Evolutionary conservation across 2,329 filamentous ascomycete species (phyloP).

Genomic region (Fusarium torreyae): DNA sequence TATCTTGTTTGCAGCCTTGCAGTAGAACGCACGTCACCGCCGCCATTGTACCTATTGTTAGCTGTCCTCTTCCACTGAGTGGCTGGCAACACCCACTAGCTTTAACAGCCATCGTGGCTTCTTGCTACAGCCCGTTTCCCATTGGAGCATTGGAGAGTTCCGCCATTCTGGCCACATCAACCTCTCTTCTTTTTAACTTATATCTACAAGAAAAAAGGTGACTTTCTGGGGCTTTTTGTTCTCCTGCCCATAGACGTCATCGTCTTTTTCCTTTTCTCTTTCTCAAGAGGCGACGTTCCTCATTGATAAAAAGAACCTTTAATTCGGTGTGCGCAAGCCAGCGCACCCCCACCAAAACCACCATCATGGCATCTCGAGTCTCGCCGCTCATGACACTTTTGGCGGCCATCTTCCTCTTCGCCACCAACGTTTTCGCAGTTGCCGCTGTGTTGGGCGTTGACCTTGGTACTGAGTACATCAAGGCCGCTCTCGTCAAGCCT

Average conservation of each 20-base stretch:
- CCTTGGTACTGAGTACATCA: slow-evolving; percentile 96
- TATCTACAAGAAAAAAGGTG: slow-evolving; percentile 18
- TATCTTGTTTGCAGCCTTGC: slow-evolving; percentile 50
- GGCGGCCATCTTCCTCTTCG: slow-evolving; percentile 56
- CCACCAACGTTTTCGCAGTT: slow-evolving; percentile 65
- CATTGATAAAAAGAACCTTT: slow-evolving; percentile 28
- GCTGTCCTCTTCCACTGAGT: slow-evolving; percentile 56
- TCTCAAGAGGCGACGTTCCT: slow-evolving; percentile 30
- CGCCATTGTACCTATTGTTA: slow-evolving; percentile 46
- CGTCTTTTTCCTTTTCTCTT: slow-evolving; percentile 35
- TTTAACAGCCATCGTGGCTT: slow-evolving; percentile 51
- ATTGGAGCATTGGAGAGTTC: slow-evolving; percentile 45
- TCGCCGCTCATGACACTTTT: slow-evolving; percentile 59
- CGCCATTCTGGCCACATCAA: slow-evolving; percentile 56
- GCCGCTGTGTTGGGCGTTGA: slow-evolving; percentile 92
- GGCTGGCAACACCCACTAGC: slow-evolving; percentile 42
- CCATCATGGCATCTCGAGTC: slow-evolving; percentile 55
- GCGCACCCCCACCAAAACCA: slow-evolving; percentile 48
- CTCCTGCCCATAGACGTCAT: slow-evolving; percentile 33
- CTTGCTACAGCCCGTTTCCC: slow-evolving; percentile 38
- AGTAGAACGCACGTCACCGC: slow-evolving; percentile 44
- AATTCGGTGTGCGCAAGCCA: slow-evolving; percentile 42
- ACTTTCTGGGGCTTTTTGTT: slow-evolving; percentile 33
- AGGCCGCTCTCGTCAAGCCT: slow-evolving; percentile 94
- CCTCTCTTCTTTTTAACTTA: slow-evolving; percentile 45